A percentile compares a stretch with the other conserved stretches of the same genome.
Conservation (phyloP, 2,329 filamentous ascomycete species). For the Pseudogymnoascus sp. region DNA sequence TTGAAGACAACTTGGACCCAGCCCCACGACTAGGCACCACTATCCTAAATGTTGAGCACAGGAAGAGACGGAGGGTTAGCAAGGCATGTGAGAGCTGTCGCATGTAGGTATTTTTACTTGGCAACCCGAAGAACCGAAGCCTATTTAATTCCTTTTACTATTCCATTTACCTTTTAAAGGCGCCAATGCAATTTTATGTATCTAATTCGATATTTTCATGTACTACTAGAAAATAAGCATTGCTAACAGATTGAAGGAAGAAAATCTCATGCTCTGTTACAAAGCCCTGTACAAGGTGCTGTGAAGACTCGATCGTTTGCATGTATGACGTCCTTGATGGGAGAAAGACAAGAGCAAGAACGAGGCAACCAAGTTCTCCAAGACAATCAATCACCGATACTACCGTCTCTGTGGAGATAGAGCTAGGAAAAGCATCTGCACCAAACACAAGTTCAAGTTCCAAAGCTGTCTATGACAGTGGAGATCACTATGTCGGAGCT, state of each 20-base stretch:
- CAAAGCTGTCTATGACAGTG: conserved; percentile 24
- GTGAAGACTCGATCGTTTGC: neutral
- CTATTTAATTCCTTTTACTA: neutral
- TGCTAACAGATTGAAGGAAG: neutral
- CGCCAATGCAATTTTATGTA: neutral
- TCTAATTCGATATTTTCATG: neutral
- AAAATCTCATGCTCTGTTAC: conserved; percentile 5
- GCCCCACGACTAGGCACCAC: neutral
- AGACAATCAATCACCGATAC: neutral
- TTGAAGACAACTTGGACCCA: neutral
- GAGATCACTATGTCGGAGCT: conserved; percentile 49
- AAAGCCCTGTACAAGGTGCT: conserved; percentile 6
- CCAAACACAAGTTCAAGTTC: neutral
- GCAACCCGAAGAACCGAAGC: neutral
- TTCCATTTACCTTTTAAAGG: neutral
- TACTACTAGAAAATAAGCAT: neutral
- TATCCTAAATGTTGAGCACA: neutral
- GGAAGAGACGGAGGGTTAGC: conserved; percentile 14
- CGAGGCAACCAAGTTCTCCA: neutral
- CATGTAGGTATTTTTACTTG: conserved; percentile 1
- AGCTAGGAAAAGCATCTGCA: neutral
- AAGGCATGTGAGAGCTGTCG: conserved; percentile 18
- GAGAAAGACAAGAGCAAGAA: conserved; percentile 20
- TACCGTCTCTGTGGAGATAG: neutral
- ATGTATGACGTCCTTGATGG: neutral